These are phyloP conservation scores for Colletotrichum sp. DNA, from an alignment of 2,329 filamentous ascomycete species.

Conservation along the genomic window DNA sequence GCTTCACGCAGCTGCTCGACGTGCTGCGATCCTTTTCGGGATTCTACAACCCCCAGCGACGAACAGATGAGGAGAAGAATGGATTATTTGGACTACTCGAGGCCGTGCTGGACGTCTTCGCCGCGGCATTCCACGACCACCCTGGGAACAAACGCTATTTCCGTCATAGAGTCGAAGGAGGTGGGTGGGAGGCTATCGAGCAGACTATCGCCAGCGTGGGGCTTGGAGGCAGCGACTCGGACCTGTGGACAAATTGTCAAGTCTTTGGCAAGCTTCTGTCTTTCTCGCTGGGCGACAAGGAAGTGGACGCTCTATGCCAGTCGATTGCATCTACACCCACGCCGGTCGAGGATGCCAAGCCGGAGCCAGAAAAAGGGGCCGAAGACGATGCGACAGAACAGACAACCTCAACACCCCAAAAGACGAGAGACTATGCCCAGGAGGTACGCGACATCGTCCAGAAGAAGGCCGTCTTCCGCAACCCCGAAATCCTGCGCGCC, in stretches of 20 bases:
- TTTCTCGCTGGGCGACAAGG: constrained; percentile 80
- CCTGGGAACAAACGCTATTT: constrained; percentile 90
- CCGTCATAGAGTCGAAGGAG: constrained; percentile 73
- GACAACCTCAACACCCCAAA: neutral
- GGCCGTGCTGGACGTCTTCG: constrained; percentile 74
- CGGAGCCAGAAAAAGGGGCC: constrained; percentile 23
- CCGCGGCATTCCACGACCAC: constrained; percentile 77
- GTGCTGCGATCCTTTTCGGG: constrained; percentile 74
- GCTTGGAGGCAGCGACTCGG: constrained; percentile 67
- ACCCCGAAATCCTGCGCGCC: constrained; percentile 66
- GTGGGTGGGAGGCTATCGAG: constrained; percentile 80
- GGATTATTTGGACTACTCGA: constrained; percentile 73
- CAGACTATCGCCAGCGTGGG: constrained; percentile 73
- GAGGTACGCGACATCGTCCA: constrained; percentile 55
- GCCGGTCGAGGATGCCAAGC: constrained; percentile 26
- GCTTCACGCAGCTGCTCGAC: constrained; percentile 77
- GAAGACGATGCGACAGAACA: constrained; percentile 15
- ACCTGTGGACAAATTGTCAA: constrained; percentile 71
- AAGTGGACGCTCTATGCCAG: constrained; percentile 72
- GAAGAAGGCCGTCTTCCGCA: constrained; percentile 57
- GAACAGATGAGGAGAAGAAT: constrained; percentile 65
- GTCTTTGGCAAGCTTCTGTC: constrained; percentile 83
- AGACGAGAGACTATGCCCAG: constrained; percentile 30
- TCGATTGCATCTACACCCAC: constrained; percentile 37
- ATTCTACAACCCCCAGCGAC: constrained; percentile 73